Percentiles rank a stretch among this genome's conserved stretches.
These are phyloP conservation scores for Metschnikowia sp. DNA, from an alignment of 805 yeast genomes.

Conservation along the genomic window DNA sequence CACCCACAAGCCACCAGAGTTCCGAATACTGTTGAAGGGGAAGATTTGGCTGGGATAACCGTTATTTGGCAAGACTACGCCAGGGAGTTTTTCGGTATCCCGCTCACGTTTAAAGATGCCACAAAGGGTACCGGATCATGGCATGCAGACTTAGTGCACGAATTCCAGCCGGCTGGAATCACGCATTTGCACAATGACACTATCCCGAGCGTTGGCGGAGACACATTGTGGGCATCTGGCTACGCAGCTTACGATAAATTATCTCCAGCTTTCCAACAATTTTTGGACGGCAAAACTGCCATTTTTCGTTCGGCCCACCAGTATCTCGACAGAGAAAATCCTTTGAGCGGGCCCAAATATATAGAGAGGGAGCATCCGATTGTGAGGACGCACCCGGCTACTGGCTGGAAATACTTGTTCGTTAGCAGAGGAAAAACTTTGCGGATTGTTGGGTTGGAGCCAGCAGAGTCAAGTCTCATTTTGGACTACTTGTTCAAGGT, in stretches of 20 bases:
- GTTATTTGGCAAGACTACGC: constrained; percentile 29
- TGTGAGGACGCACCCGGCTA: constrained; percentile 27
- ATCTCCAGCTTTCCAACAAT: constrained; percentile 45
- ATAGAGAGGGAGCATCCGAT: constrained; percentile 27
- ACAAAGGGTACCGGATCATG: constrained; percentile 15
- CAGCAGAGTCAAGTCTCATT: constrained; percentile 17
- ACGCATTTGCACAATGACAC: constrained; percentile 51
- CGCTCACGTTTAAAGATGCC: constrained; percentile 24
- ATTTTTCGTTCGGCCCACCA: constrained; percentile 37
- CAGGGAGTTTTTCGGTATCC: constrained; percentile 16
- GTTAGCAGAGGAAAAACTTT: constrained; percentile 25
- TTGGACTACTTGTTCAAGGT: constrained; percentile 7
- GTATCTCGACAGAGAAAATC: constrained; percentile 31
- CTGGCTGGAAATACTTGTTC: constrained; percentile 27
- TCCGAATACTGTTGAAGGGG: constrained; percentile 11
- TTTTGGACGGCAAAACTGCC: constrained; percentile 51
- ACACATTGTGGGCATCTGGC: constrained; percentile 53
- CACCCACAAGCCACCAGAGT: constrained; percentile 10
- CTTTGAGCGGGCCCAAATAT: constrained; percentile 25
- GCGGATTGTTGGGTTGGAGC: constrained; percentile 25
- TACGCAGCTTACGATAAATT: constrained; percentile 54
- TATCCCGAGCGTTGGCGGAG: constrained; percentile 50
- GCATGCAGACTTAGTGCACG: constrained; percentile 54
- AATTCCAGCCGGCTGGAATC: constrained; percentile 51
- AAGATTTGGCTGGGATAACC: constrained; percentile 20